A percentile compares a stretch with the other conserved stretches of the same genome.
These are phyloP conservation scores for Termitomyces sp. DNA, from an alignment of 768 basidiomycete genomes.

Conservation along the genomic window DNA sequence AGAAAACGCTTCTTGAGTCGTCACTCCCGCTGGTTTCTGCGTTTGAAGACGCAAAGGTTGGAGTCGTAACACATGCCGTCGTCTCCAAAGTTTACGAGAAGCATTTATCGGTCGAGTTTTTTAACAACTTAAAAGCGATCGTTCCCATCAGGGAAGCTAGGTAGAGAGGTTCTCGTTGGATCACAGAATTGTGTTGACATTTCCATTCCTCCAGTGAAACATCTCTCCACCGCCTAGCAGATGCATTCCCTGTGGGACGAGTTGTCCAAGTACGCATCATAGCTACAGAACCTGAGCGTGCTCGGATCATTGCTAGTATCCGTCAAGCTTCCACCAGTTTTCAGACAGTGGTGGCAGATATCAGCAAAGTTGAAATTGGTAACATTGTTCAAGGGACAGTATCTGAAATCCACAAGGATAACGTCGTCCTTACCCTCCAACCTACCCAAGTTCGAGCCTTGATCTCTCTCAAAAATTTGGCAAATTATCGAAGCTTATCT, in stretches of 20 bases:
- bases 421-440: slow-evolving; percentile 67
- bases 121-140: slow-evolving; percentile 79
- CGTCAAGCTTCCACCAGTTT: slow-evolving; percentile 64
- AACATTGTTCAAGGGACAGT: slow-evolving; percentile 65
- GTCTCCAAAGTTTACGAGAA: slow-evolving; percentile 81
- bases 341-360: slow-evolving; percentile 47
- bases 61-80: slow-evolving; percentile 73
- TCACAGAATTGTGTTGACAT: not conserved
- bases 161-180: slow-evolving; percentile 32
- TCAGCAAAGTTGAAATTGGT: slow-evolving; percentile 74
- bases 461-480: slow-evolving; percentile 83
- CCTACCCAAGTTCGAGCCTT: slow-evolving; percentile 71
- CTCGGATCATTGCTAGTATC: slow-evolving; percentile 78
- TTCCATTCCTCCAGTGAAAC: slow-evolving; percentile 50
- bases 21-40: slow-evolving; percentile 61
- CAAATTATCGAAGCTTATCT: slow-evolving; percentile 67
- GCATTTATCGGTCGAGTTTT: slow-evolving; percentile 82
- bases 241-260: slow-evolving; percentile 73
- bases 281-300: slow-evolving; percentile 47
- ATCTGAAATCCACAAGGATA: slow-evolving; percentile 81
- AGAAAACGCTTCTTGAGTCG: slow-evolving; percentile 85
- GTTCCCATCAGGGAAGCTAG: slow-evolving; percentile 79
- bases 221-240: slow-evolving; percentile 44
- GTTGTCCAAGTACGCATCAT: slow-evolving; percentile 82
- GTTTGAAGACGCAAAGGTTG: slow-evolving; percentile 63